phyloP scores from a whole-genome alignment of 1,284 basidiomycete genomes.

The Fomitopsis pinicola region DNA sequence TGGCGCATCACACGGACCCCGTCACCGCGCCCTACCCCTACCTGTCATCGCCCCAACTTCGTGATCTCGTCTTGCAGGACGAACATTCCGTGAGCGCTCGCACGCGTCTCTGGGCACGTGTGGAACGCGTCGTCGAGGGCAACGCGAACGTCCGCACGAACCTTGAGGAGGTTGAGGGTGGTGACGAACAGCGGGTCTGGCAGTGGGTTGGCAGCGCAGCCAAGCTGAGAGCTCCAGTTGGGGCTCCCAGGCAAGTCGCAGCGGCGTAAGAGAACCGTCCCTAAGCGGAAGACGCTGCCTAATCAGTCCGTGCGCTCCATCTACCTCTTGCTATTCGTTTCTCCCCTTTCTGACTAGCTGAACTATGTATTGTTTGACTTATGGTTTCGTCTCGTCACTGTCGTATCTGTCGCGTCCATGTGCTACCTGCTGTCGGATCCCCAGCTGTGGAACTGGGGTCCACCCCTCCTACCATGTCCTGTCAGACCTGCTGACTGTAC shows the following conservation, averaged over 20 bases:
- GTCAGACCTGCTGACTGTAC: background rate
- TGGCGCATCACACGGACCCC: slow-evolving; percentile 83
- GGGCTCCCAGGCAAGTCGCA: slow-evolving; percentile 14
- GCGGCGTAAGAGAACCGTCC: slow-evolving; percentile 15
- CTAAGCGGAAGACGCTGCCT: background rate
- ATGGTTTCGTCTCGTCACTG: background rate
- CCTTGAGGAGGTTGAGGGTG: slow-evolving; percentile 84
- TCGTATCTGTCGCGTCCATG: background rate
- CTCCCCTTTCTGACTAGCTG: background rate
- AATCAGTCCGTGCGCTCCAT: background rate
- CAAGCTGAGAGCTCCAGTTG: slow-evolving; percentile 16
- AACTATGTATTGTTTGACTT: slow-evolving; percentile 1
- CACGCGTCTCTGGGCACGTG: slow-evolving; percentile 79
- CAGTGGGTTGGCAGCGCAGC: slow-evolving; percentile 69
- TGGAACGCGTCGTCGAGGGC: slow-evolving; percentile 85
- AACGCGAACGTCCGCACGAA: slow-evolving; percentile 93
- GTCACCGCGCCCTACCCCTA: slow-evolving; percentile 75
- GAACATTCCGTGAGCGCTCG: slow-evolving; percentile 72
- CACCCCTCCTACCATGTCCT: background rate
- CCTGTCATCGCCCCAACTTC: slow-evolving; percentile 85
- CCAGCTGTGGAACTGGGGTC: background rate
- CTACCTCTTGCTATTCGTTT: background rate
- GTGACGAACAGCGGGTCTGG: slow-evolving; percentile 85
- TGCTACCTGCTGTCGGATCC: background rate
- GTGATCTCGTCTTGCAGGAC: slow-evolving; percentile 84